Percentiles rank a stretch among this genome's conserved stretches.
Conservation (phyloP, 2,329 filamentous ascomycete species). For the Fusarium sp. region DNA sequence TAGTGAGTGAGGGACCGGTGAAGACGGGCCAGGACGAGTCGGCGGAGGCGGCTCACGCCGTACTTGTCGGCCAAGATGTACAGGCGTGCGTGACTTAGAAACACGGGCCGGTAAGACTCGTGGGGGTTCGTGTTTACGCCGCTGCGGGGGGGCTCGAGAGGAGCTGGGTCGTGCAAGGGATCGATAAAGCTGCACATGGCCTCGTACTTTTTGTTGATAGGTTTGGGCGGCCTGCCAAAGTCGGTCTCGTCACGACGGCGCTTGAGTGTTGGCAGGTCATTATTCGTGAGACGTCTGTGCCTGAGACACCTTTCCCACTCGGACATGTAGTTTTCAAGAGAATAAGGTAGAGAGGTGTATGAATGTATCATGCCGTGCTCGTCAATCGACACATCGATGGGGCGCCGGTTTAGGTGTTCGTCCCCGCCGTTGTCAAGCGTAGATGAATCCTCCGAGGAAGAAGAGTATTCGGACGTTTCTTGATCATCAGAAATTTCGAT, state of each 20-base stretch:
- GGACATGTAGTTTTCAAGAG: constrained; percentile 15
- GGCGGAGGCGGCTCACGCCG: constrained; percentile 30
- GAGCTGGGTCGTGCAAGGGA: not conserved
- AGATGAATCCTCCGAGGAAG: constrained; percentile 8
- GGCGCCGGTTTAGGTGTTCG: not conserved
- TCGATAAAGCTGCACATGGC: constrained; percentile 13
- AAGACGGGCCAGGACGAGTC: constrained; percentile 33
- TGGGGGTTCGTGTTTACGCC: not conserved
- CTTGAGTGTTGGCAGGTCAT: not conserved
- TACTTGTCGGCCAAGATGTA: constrained; percentile 45
- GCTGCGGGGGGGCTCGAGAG: not conserved
- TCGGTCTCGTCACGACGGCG: constrained; percentile 1
- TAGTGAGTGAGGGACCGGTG: constrained; percentile 30
- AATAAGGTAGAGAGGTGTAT: constrained; percentile 11
- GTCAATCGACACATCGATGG: not conserved
- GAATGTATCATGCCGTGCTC: not conserved
- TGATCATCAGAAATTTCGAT: not conserved
- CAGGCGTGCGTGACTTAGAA: constrained; percentile 39
- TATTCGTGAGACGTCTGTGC: no score
- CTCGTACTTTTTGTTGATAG: constrained; percentile 22
- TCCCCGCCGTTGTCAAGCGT: constrained; percentile 11
- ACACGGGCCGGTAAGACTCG: constrained; percentile 27
- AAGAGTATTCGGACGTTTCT: not conserved
- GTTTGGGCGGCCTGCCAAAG: not conserved
- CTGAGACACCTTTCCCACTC: constrained; percentile 2